Evolutionary conservation across 345 rosid genomes (phyloP), one percentile per base, ranked within the genome.

Genomic region (Aquilaria sinensis): DNA sequence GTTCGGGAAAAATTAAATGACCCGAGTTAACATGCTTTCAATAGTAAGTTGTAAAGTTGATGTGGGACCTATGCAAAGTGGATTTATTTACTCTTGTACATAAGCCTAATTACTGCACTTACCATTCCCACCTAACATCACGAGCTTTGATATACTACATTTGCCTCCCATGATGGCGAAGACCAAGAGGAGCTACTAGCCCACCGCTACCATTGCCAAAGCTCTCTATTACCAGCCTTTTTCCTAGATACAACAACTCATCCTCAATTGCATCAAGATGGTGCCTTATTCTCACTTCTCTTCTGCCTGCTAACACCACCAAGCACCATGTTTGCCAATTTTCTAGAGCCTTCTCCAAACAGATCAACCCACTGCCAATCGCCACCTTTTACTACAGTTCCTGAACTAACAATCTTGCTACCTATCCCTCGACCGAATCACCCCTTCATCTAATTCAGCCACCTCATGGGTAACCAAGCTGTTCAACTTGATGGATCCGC

Each of bases 361-460:
- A 86, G 61, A 83, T 89, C 74, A 75, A 48, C 71, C 75, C 61
- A 37, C 15, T 30, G 37, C 52, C 45, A 7, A 41, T 41, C 29
- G 11, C 30, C 13, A 37, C 31, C 7, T 14, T 15, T 30, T 46
- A 2, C 6, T 14, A 23, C 31, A 31, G 29, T 46, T 12, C 34
- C 16, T 34, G 41, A 15, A 31, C 31, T 31, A 56, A 45, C 56
- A 86, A 51, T 82, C 97, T 16, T 90, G 89, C 74, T 94, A 90
- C 75, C 77, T 94, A 34, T 81, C 95, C 32, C 73, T 94, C 12
- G 90, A 94, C 68, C 97, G 86, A 64, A 74, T 94, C 57, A 90
- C 97, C 4, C 99, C 97, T 3, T 88, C 74, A 76, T 90, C 33
- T 67, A 97, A 47, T 94, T 94, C 67, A 76, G 90, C 59, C 99